Evolutionary conservation across 1,139 yeast genomes (phyloP), one percentile per base, ranked within the genome.

Genomic region (Pichia kudriavzevii): DNA sequence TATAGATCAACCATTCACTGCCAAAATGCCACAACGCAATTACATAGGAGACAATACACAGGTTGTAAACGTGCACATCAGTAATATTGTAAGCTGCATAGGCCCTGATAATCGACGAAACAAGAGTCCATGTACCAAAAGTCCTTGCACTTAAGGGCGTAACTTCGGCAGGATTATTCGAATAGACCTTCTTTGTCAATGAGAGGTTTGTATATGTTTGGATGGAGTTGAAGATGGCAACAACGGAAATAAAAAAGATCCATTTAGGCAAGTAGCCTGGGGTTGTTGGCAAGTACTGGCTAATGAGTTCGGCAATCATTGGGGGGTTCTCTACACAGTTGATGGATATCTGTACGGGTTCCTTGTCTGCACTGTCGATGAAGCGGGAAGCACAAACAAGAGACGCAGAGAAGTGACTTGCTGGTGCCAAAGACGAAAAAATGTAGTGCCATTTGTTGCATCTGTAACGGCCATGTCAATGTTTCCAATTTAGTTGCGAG

Each of bases 41-140:
- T 26, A 74, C 60, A 55, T 81, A 91, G n/a, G 94, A 78, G 60
- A 82, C 79, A 52, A 84, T 71, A 21, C 93, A 80, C 48, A 91
- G 66, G 49, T 83, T 78, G 58, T 75, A 91, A 35, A 87, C 73
- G 41, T 77, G 80, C 19, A 76, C 75, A 49, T 79, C 75, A 39
- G 64, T 62, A 43, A 83, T 63, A 55, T 82, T 66, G 59, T 79
- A 80, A 6, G 98, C 94, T 31, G 95, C 95, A 55, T 83, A 87
- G 46, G 79, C 69, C 55, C 98, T 75, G 33, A 91, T 77, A 28
- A 91, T 67, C 2, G 95, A 75, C 1, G 96, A 79, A 47, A 88
- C 70, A 35, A 88, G 66, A 0, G 98, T 91, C 98, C 98, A 91
- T 1, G 98, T 91, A 21, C 98, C 98, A 59, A 91, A 91, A 0